These are phyloP conservation scores for Pistacia integerrima DNA, from an alignment of 345 rosid species.

Conservation along the genomic window DNA sequence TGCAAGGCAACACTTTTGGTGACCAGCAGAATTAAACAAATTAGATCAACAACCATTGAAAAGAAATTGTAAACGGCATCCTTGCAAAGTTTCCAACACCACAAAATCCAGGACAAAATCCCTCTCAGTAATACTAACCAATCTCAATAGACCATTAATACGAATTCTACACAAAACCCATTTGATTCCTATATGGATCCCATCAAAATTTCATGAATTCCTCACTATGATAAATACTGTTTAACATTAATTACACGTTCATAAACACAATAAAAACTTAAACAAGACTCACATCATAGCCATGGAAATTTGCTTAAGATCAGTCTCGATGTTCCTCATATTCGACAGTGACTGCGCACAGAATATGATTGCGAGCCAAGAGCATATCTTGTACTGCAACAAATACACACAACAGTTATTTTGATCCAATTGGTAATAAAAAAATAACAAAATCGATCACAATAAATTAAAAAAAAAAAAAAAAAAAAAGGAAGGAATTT, in stretches of 20 bases:
- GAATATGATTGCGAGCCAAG: slow-evolving; percentile 95
- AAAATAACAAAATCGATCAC: not conserved
- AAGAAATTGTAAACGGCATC: no score
- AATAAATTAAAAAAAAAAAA: not conserved
- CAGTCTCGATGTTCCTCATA: slow-evolving; percentile 87
- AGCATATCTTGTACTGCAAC: slow-evolving; percentile 87
- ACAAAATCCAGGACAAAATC: no score
- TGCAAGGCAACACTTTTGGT: no score
- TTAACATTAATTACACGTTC: not conserved
- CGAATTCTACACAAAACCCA: no score
- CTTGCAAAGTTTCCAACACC: no score
- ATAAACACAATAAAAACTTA: not conserved
- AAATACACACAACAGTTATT: not conserved
- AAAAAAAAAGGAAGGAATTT: not conserved
- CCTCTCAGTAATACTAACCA: no score
- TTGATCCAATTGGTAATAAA: not conserved
- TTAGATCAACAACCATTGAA: no score
- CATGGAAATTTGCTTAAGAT: slow-evolving; percentile 98
- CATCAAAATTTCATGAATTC: no score
- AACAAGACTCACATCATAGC: slow-evolving; percentile 76
- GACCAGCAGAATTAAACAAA: no score
- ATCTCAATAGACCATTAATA: no score
- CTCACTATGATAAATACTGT: no score
- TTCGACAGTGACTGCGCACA: slow-evolving; percentile 90
- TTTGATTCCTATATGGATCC: no score